A percentile compares a stretch with the other conserved stretches of the same genome.
Conservation (phyloP, 2,329 filamentous ascomycete species). For the Sordariomycetes sp. region DNA sequence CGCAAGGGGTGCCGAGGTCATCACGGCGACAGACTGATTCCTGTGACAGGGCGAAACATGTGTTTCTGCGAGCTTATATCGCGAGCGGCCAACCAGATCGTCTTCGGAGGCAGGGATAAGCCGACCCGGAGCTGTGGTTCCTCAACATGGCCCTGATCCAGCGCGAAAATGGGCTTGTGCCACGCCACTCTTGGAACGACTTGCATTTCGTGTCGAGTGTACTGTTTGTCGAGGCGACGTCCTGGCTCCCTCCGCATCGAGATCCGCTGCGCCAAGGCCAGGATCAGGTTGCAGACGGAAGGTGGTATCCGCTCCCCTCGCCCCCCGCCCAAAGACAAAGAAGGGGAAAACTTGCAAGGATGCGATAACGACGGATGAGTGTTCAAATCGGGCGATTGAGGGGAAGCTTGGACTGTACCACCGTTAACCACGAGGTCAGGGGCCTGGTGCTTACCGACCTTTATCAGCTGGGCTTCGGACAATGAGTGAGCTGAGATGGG, state of each 20-base stretch:
- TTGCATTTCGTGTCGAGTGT: not conserved
- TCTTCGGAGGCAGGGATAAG: not conserved
- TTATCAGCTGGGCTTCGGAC: no score
- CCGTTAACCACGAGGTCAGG: no score
- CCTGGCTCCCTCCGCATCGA: not conserved
- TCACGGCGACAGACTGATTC: not conserved
- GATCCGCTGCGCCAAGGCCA: not conserved
- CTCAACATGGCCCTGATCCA: not conserved
- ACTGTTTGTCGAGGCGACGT: not conserved
- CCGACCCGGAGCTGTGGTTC: not conserved
- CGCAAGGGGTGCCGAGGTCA: not conserved
- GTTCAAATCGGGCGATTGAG: no score
- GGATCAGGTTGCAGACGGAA: not conserved
- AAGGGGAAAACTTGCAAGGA: not conserved
- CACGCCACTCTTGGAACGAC: not conserved
- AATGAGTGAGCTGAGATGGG: no score
- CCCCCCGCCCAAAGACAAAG: no score
- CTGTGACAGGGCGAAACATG: not conserved
- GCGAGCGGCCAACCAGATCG: not conserved
- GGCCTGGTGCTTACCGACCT: no score
- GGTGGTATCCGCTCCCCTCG: not conserved
- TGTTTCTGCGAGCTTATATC: not conserved
- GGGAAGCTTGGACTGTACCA: no score
- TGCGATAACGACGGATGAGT: not conserved
- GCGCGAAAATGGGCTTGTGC: not conserved